Conservation (phyloP, 257 asterid genomes). For the Solanum rostratum region DNA sequence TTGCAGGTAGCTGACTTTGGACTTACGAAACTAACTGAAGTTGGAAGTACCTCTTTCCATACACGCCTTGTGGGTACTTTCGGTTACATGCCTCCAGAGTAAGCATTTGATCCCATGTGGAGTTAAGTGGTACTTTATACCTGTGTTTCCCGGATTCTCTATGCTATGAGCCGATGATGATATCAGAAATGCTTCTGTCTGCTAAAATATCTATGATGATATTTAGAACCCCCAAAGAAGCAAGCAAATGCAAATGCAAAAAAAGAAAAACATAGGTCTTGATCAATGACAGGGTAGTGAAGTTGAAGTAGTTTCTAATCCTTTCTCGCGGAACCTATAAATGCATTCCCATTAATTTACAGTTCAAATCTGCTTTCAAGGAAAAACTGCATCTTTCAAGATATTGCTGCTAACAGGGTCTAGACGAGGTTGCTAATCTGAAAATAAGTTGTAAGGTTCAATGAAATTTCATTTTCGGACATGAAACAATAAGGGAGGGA, state of each 20-base stretch:
- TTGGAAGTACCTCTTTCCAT: slow-evolving; percentile 62
- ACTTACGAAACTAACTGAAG: slow-evolving; percentile 72
- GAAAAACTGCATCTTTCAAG: background rate
- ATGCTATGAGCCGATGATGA: background rate
- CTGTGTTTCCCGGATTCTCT: background rate
- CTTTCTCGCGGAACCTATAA: background rate
- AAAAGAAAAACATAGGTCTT: background rate
- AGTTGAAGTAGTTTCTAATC: background rate
- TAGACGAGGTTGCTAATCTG: background rate
- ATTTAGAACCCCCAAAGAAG: background rate
- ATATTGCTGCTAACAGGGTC: background rate
- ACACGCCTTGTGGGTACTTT: slow-evolving; percentile 85
- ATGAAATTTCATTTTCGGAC: background rate
- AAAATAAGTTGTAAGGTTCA: background rate
- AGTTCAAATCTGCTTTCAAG: background rate
- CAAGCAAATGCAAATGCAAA: background rate
- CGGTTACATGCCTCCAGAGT: slow-evolving; percentile 94
- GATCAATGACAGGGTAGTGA: background rate
- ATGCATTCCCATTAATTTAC: background rate
- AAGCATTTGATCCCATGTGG: slow-evolving; percentile 5
- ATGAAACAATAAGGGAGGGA: background rate
- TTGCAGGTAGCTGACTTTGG: slow-evolving; percentile 87
- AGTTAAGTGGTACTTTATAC: background rate
- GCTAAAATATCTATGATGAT: background rate
- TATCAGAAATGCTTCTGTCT: background rate